Conservation (phyloP, 768 basidiomycete genomes). For the Boletus insuetus region DNA sequence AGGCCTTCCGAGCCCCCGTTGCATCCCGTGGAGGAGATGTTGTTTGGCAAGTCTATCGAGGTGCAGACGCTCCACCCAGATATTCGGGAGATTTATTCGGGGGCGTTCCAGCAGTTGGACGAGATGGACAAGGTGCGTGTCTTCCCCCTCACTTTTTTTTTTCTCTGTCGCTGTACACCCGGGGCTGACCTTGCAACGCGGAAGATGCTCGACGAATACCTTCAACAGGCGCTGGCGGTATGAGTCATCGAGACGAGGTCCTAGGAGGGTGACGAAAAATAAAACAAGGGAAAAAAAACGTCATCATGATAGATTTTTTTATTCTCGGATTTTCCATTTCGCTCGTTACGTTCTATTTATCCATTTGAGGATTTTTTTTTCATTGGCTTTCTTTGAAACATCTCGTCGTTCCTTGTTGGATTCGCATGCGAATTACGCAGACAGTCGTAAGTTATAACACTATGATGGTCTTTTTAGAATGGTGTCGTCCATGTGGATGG, state of each 20-base stretch:
- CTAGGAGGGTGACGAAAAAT: no score
- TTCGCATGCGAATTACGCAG: no score
- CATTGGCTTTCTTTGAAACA: background rate
- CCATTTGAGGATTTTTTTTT: background rate
- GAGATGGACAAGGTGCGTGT: slow-evolving; percentile 72
- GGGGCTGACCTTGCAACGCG: background rate
- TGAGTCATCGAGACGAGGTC: slow-evolving; percentile 3
- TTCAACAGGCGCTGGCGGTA: slow-evolving; percentile 21
- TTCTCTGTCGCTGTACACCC: background rate
- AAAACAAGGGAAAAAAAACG: no score
- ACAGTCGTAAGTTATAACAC: no score
- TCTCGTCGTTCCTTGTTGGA: background rate
- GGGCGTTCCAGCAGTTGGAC: slow-evolving; percentile 69
- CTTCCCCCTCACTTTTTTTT: background rate
- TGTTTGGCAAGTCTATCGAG: slow-evolving; percentile 69
- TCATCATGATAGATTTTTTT: no score
- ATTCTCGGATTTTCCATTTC: background rate
- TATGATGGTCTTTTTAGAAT: no score
- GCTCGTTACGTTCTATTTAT: slow-evolving; percentile 14
- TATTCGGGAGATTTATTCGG: slow-evolving; percentile 67
- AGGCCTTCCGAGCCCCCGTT: slow-evolving; percentile 38
- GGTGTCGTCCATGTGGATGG: no score
- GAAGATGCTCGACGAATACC: slow-evolving; percentile 32
- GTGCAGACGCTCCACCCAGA: slow-evolving; percentile 65
- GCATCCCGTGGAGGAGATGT: slow-evolving; percentile 66